These are phyloP conservation scores for Stipa capillata DNA, from an alignment of 176 grass and related monocot species.

Conservation along the genomic window DNA sequence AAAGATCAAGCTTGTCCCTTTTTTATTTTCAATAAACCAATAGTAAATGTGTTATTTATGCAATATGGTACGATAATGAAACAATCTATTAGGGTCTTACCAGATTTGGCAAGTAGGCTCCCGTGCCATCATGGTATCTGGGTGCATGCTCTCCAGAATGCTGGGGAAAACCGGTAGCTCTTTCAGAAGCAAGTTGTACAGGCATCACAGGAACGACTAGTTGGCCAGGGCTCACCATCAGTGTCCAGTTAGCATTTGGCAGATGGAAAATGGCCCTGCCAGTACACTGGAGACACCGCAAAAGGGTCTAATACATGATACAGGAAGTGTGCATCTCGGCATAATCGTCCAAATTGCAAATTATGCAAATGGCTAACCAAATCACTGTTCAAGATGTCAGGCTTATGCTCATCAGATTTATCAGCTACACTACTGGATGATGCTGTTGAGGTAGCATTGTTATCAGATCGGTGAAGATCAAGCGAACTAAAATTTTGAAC, in stretches of 20 bases:
- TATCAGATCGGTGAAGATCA: slow-evolving; percentile 42
- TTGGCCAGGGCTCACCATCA: slow-evolving; percentile 40
- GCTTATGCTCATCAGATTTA: slow-evolving; percentile 46
- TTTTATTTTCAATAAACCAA: neutral
- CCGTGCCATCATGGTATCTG: slow-evolving; percentile 87
- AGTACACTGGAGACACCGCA: slow-evolving; percentile 34
- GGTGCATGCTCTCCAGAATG: slow-evolving; percentile 51
- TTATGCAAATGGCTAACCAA: slow-evolving; percentile 53
- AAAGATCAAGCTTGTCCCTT: neutral
- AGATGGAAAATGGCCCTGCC: slow-evolving; percentile 58
- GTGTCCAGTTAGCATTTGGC: slow-evolving; percentile 63
- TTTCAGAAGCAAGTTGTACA: slow-evolving; percentile 47
- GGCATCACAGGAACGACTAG: slow-evolving; percentile 57
- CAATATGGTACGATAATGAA: neutral
- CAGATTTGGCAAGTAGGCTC: slow-evolving; percentile 85
- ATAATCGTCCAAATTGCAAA: slow-evolving; percentile 63
- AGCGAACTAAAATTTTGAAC: slow-evolving; percentile 37
- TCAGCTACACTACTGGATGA: slow-evolving; percentile 34
- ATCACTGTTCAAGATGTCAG: slow-evolving; percentile 86
- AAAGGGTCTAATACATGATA: slow-evolving; percentile 34
- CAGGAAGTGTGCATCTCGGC: slow-evolving; percentile 41
- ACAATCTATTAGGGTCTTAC: slow-evolving; percentile 58
- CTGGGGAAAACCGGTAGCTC: slow-evolving; percentile 31
- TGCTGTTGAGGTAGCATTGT: slow-evolving; percentile 25
- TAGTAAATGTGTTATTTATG: slow-evolving; percentile 3